These are phyloP conservation scores for Liquidambar formosana DNA, from an alignment of 164 flowering plant genomes.

Conservation along the genomic window DNA sequence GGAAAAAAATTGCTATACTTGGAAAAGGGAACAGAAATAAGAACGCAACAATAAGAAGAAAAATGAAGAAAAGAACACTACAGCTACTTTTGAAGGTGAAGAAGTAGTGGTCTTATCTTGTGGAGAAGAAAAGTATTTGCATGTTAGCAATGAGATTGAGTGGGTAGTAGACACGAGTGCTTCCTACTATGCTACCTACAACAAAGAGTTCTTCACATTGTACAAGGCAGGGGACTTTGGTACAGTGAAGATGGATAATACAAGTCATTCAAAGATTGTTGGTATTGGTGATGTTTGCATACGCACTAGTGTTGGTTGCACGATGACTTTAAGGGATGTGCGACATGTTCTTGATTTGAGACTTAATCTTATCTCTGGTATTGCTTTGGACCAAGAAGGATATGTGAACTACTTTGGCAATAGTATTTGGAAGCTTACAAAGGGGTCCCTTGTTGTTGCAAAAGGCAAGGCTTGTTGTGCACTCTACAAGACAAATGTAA, in stretches of 20 bases:
- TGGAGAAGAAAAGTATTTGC: background rate
- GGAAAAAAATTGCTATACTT: no score
- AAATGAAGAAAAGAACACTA: no score
- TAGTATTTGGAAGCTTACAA: constrained; percentile 12
- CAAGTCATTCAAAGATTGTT: background rate
- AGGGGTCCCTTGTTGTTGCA: constrained; percentile 2
- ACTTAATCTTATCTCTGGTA: constrained; percentile 1
- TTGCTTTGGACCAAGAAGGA: constrained; percentile 6
- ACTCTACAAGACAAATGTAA: background rate
- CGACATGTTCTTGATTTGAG: constrained; percentile 16
- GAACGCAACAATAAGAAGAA: no score
- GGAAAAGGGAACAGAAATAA: no score
- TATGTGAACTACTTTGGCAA: constrained; percentile 1
- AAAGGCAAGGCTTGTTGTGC: constrained; percentile 1
- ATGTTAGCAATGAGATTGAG: background rate
- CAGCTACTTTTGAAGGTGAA: no score
- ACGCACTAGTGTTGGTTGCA: background rate
- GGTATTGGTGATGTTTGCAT: background rate
- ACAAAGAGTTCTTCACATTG: background rate
- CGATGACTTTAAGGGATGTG: background rate
- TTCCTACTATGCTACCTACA: background rate
- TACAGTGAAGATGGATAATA: background rate
- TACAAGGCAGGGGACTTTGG: constrained; percentile 5
- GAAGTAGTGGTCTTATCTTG: background rate
- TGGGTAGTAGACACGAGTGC: background rate